Base-by-base conservation (phyloP, 768 basidiomycete genomes). In the Asterophora lycoperdoides region DNA sequence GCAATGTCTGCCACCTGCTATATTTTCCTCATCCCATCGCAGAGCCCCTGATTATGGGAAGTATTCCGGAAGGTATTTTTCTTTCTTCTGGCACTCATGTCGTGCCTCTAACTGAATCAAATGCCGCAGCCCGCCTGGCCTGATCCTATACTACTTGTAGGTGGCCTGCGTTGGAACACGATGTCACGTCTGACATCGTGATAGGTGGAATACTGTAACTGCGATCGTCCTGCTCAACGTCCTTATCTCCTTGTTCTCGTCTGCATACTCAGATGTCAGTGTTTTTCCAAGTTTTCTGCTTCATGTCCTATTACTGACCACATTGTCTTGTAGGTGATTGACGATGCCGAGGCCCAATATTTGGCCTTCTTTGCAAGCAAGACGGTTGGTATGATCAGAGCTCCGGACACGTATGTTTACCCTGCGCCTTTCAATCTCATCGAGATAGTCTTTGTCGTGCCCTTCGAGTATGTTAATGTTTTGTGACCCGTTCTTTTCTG, bases 371-470 rank as follows among this genome's bases (percentile, higher is more conserved):
- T 92, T 64, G 91, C 94, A 2, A 75, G 77, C 57, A 95, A 95
- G 71, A 88, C 92, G 3, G 65, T 91, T 39, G 76, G 77, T 11
- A 88, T 91, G 89, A 87, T 91, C 49, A 71, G 91, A 40, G 89
- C 90, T 1, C 90, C 90, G 4, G 89, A 92, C 66, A 77, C 80
- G n/a, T 89, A 72, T 52, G 83, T 91, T 42, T 94, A 93, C 64
- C 91, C 92, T 28, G 89, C 93, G 0, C 94, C 94, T 1, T 94
- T 95, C 74, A 96, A 95, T 64, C 70, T 96, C 20, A 68, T 94
- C 52, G 94, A 97, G 67, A 70, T 75, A 1, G 63, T 92, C 61
- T 68, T 95, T 23, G 71, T 95, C 49, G 89, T 83, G 1, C 94
- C 94, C 14, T 74, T 91, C 42, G 93, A 95, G 92, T 95, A 58